A percentile compares a stretch with the other conserved stretches of the same genome.
Conservation (phyloP, 2,329 filamentous ascomycete genomes). For the Hypocreales sp. region DNA sequence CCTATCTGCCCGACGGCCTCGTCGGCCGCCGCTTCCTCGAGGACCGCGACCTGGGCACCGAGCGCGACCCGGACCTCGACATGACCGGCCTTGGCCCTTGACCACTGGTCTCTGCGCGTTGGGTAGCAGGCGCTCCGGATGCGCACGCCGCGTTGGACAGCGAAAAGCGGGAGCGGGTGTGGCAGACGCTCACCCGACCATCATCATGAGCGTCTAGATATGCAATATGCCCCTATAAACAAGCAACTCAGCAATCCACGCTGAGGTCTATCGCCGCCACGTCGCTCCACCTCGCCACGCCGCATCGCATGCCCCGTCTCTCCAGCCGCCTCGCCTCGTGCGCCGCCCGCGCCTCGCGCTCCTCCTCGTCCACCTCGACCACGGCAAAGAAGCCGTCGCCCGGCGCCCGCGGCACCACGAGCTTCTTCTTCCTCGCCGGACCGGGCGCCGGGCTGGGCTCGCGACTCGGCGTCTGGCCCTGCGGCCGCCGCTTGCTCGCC, state of each 20-base stretch:
- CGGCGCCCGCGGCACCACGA: slow-evolving; percentile 21
- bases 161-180: too few species aligned
- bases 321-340: slow-evolving; percentile 7
- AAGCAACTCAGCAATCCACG: neutral
- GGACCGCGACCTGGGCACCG: slow-evolving; percentile 61
- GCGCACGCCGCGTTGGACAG: too few species aligned
- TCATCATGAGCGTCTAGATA: too few species aligned
- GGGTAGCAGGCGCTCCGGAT: too few species aligned
- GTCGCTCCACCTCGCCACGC: slow-evolving; percentile 14
- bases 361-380: slow-evolving; percentile 9
- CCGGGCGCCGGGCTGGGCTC: slow-evolving; percentile 4
- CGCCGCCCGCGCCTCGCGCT: slow-evolving; percentile 10
- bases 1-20: slow-evolving; percentile 74
- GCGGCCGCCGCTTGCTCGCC: slow-evolving; percentile 2
- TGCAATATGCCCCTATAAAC: too few species aligned
- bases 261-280: slow-evolving; percentile 19
- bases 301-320: slow-evolving; percentile 5
- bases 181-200: too few species aligned
- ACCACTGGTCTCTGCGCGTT: too few species aligned
- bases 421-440: slow-evolving; percentile 17
- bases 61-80: slow-evolving; percentile 55
- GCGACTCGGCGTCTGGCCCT: slow-evolving; percentile 1
- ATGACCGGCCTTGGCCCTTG: too few species aligned
- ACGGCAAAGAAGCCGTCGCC: slow-evolving; percentile 23
- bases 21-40: slow-evolving; percentile 61